Conservation (phyloP, 805 yeast species). For the Jamesozyma gamospora region DNA sequence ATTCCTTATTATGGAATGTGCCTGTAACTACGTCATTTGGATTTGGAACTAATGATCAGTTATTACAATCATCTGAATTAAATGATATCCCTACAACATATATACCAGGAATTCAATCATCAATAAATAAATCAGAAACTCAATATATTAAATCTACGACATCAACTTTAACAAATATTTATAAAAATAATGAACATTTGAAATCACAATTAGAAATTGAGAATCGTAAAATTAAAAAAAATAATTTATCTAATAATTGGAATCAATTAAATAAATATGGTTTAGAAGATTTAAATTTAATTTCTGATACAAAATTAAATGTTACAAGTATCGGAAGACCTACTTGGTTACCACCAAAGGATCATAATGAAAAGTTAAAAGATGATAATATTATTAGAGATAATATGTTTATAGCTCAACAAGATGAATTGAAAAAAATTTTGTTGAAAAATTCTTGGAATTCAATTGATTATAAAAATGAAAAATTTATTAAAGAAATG, state of each 20-base stretch:
- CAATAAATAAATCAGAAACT: constrained; percentile 8
- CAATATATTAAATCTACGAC: constrained; percentile 25
- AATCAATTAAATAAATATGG: constrained; percentile 30
- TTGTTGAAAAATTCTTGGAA: neutral
- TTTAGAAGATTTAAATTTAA: constrained; percentile 47
- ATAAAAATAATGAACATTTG: constrained; percentile 11
- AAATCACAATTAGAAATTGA: too few species aligned
- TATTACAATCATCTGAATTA: too few species aligned
- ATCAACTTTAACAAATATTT: constrained; percentile 31
- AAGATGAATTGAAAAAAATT: neutral
- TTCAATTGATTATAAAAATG: neutral
- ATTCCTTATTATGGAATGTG: constrained; percentile 38
- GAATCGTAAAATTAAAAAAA: too few species aligned
- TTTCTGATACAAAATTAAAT: constrained; percentile 50
- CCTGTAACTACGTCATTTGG: constrained; percentile 31
- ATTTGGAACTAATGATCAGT: too few species aligned
- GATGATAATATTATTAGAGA: constrained; percentile 44
- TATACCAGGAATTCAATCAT: constrained; percentile 32
- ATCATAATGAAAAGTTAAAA: constrained; percentile 37
- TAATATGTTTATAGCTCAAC: neutral
- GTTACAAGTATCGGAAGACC: constrained; percentile 53
- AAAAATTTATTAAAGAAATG: constrained; percentile 4
- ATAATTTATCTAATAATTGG: constrained; percentile 4
- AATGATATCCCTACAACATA: constrained; percentile 35
- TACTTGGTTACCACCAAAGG: constrained; percentile 60